Evolutionary conservation across 495 filamentous ascomycete genomes (phyloP).

Genomic region (Tuber borchii): DNA sequence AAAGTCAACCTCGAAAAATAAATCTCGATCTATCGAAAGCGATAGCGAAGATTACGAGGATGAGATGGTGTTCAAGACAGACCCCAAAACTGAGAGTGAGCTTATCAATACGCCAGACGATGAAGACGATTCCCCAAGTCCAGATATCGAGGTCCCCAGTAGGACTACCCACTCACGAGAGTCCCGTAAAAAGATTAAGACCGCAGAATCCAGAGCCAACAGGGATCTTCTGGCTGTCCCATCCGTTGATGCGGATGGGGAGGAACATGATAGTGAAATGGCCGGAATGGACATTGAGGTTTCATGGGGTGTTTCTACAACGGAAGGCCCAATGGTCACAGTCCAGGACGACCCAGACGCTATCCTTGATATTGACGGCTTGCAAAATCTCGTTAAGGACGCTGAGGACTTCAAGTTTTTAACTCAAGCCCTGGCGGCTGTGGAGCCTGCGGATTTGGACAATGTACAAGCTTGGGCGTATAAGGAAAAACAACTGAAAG

Average conservation of each 20-base stretch:
- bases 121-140: constrained; percentile 24
- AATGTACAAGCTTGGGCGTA: constrained; percentile 75
- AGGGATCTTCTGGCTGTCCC: background rate
- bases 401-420: constrained; percentile 66
- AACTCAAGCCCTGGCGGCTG: constrained; percentile 48
- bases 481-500: constrained; percentile 82
- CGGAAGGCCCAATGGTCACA: constrained; percentile 55
- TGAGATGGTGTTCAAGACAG: constrained; percentile 20
- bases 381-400: constrained; percentile 70
- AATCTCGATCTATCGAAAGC: constrained; percentile 31
- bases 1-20: constrained; percentile 28
- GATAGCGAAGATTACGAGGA: constrained; percentile 34
- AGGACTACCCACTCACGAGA: constrained; percentile 6
- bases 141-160: constrained; percentile 7
- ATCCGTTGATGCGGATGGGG: constrained; percentile 45
- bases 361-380: constrained; percentile 68
- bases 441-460: constrained; percentile 51
- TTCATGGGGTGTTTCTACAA: constrained; percentile 55
- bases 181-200: constrained; percentile 20
- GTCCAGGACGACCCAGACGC: constrained; percentile 62
- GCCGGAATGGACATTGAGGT: constrained; percentile 47
- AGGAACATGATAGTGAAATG: constrained; percentile 52
- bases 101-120: constrained; percentile 34
- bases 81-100: constrained; percentile 25
- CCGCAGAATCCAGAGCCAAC: constrained; percentile 1